Conservation (phyloP, 2,329 filamentous ascomycete genomes). For the Penicillium concentricum region DNA sequence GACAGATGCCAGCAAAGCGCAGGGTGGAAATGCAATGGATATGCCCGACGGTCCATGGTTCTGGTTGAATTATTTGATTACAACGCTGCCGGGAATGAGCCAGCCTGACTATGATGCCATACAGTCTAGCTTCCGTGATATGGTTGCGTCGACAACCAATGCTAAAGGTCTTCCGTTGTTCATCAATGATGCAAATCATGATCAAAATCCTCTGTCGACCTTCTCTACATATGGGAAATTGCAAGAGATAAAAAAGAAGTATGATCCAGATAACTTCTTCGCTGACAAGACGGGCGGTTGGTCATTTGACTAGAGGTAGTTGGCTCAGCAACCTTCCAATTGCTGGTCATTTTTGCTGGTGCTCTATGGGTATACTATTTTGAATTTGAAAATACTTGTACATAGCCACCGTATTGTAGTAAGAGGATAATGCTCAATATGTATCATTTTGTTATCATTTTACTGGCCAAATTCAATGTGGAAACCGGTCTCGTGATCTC, state of each 20-base stretch:
- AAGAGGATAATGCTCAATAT: background rate
- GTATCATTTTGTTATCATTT: background rate
- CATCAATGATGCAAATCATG: conserved; percentile 35
- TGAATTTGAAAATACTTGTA: background rate
- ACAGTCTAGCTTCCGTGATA: conserved; percentile 30
- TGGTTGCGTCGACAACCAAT: conserved; percentile 30
- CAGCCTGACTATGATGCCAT: conserved; percentile 26
- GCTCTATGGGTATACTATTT: background rate
- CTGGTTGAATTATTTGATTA: conserved; percentile 33
- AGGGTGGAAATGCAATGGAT: conserved; percentile 36
- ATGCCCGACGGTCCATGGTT: conserved; percentile 37
- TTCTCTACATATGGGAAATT: conserved; percentile 36
- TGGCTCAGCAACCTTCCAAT: background rate
- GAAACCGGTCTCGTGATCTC: background rate
- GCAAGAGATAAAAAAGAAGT: conserved; percentile 39
- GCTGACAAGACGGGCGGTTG: conserved; percentile 29
- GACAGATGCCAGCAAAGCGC: conserved; percentile 33
- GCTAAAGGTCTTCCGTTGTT: conserved; percentile 29
- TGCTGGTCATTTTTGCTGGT: background rate
- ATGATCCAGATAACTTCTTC: conserved; percentile 39
- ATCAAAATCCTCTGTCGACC: conserved; percentile 28
- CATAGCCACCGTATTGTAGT: background rate
- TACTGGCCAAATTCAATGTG: background rate
- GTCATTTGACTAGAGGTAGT: conserved; percentile 27
- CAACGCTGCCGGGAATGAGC: conserved; percentile 25